Evolutionary conservation across 768 basidiomycete species (phyloP).

Genomic region (Pluteus cervinus): DNA sequence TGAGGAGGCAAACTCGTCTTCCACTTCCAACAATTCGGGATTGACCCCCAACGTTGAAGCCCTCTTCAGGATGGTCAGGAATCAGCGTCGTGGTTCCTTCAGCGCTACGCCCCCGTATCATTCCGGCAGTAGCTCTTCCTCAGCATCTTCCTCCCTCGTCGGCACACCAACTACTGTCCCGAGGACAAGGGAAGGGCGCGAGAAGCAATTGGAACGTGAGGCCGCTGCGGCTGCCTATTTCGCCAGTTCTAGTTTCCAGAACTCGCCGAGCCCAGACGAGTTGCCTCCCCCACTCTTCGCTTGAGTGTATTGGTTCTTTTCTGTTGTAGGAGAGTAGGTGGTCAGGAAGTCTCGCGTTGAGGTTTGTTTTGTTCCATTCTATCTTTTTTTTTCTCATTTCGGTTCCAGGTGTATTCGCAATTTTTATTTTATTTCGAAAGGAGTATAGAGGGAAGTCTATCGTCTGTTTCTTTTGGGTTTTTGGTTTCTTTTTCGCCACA

Average conservation of each 20-base stretch:
- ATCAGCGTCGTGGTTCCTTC: too few relatives aligned
- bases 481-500: too few relatives aligned
- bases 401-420: too few relatives aligned
- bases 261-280: slow-evolving; percentile 80
- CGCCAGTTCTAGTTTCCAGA: slow-evolving; percentile 81
- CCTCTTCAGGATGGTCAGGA: slow-evolving; percentile 21
- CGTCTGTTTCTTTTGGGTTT: too few relatives aligned
- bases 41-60: slow-evolving; percentile 17
- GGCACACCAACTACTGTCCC: slow-evolving; percentile 1
- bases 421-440: too few relatives aligned
- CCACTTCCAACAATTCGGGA: slow-evolving; percentile 23
- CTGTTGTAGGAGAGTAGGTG: too few relatives aligned
- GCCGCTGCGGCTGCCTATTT: slow-evolving; percentile 45
- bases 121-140: too few relatives aligned
- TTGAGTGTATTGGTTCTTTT: slow-evolving; percentile 21
- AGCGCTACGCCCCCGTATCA: slow-evolving; percentile 6
- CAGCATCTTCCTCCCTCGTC: slow-evolving; percentile 6
- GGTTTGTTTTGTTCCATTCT: too few relatives aligned
- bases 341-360: too few relatives aligned
- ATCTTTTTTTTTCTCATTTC: too few relatives aligned
- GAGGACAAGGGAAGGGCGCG: slow-evolving; percentile 6
- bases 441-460: too few relatives aligned
- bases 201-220: slow-evolving; percentile 25
- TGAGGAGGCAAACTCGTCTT: slow-evolving; percentile 44
- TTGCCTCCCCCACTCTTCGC: slow-evolving; percentile 63